Evolutionary conservation across 2,329 filamentous ascomycete genomes (phyloP), one percentile per base, ranked within the genome.

Genomic region (Periconia sp.): DNA sequence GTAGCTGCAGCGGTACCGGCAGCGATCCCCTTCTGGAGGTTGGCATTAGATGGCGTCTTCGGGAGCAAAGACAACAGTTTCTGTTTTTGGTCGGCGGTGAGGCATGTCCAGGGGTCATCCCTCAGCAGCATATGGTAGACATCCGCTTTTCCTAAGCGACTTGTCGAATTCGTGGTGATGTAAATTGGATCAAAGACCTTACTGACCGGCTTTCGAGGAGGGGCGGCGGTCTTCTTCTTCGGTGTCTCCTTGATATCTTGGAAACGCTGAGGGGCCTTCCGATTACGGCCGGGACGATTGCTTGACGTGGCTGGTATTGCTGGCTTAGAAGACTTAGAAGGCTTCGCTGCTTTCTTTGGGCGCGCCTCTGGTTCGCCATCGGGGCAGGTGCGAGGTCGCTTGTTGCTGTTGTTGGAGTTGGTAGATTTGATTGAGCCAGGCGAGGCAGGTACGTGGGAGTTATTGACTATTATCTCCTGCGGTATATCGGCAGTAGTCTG

Each of bases 111-210:
- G 9, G 65, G 58, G 2, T 50, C 15, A n/a, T 53, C 40, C 29
- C 59, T 51, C n/a, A 63, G 53, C 4, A 69, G 61, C 48, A 68
- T 50, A 42, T 68, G 64, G 36, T 63, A 65, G 30, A 70, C 34
- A 40, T 71, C 66, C 12, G 56, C 59, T 36, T 65, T 66, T 5
- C 39, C 56, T 3, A 71, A 52, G 10, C 60, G 61, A 15, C 53
- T 60, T 12, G 51, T 56, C 5, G 63, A 51, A 36, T 66, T 59
- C 21, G 65, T 65, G 4, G 66, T 66, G 16, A 67, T 56, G 43
- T 57, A 65, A 38, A 53, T 36, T 0, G 66, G 61, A 10, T 65
- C 56, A 36, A 62, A 68, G 18, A 63, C 56, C 23, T 54, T 65
- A 39, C 53, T 53, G 1, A 18, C 5, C 3, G 36, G 12, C 28